phyloP scores from a whole-genome alignment of 108 stramenopile species.

The Seminavis robusta region DNA sequence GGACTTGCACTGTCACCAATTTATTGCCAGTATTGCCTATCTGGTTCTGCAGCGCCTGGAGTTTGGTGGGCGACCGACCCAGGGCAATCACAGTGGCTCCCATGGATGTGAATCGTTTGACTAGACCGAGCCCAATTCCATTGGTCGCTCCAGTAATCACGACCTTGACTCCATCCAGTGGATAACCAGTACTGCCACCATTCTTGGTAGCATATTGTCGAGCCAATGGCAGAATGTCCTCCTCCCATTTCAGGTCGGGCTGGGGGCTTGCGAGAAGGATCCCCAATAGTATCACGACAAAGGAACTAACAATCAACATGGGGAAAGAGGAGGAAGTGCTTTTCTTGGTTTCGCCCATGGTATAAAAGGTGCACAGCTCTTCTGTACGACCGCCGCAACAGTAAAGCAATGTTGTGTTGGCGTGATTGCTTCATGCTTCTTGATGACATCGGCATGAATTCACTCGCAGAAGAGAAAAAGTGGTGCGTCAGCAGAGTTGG shows the following conservation, averaged over 20 bases:
- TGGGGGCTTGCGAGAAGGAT: not conserved
- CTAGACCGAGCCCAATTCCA: conserved; percentile 37
- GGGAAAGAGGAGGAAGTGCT: no score
- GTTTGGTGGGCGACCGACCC: conserved; percentile 29
- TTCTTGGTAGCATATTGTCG: not conserved
- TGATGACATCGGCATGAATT: no score
- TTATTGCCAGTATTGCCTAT: not conserved
- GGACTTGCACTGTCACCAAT: conserved; percentile 21
- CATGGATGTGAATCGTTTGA: conserved; percentile 2
- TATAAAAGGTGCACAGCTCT: no score
- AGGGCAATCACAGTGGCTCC: conserved; percentile 52
- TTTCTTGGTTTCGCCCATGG: no score
- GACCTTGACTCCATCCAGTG: conserved; percentile 26
- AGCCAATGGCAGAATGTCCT: not conserved
- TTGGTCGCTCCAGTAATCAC: conserved; percentile 45
- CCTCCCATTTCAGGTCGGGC: conserved; percentile 13
- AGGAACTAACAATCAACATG: no score
- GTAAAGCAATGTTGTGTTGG: no score
- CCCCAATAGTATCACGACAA: no score
- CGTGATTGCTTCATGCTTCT: no score
- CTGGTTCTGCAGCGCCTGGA: conserved; percentile 13
- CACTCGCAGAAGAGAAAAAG: no score
- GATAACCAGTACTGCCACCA: not conserved
- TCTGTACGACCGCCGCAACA: no score
- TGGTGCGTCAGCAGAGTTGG: no score